Evolutionary conservation across 176 grass and related monocot genomes (phyloP).

Genomic region (Pharus latifolius): DNA sequence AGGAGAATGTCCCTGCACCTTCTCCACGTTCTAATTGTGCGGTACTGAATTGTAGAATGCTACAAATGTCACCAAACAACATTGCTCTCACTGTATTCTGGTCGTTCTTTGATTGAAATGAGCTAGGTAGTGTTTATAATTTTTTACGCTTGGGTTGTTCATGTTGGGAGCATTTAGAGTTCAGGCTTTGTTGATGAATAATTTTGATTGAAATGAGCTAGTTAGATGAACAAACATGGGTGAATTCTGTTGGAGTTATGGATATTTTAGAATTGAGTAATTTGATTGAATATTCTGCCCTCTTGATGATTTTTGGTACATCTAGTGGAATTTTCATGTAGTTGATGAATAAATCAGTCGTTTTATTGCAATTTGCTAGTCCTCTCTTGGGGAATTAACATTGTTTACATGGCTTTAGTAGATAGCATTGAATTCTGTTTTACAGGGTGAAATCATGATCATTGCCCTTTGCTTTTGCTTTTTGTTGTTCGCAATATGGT

Average conservation of each 20-base stretch:
- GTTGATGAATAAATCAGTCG: too few species aligned
- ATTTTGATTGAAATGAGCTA: too few species aligned
- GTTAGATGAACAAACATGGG: too few species aligned
- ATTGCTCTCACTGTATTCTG: background rate
- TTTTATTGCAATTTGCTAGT: too few species aligned
- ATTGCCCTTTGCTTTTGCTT: background rate
- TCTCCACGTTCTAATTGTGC: conserved; percentile 77
- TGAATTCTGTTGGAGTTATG: too few species aligned
- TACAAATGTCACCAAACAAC: background rate
- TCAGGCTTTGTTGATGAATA: background rate
- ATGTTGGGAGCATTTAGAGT: background rate
- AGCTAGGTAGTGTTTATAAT: background rate
- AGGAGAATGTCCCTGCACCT: conserved; percentile 82
- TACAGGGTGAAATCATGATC: background rate
- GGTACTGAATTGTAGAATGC: conserved; percentile 11
- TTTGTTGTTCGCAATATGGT: background rate
- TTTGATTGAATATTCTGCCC: background rate
- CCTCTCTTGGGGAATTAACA: too few species aligned
- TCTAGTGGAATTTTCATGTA: too few species aligned
- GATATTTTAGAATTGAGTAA: background rate
- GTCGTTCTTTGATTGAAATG: background rate
- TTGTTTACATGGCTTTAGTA: too few species aligned
- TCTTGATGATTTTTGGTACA: background rate
- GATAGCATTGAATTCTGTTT: too few species aligned
- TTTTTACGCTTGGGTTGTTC: background rate